Evolutionary conservation across 2,329 filamentous ascomycete species (phyloP), one percentile per base, ranked within the genome.

Genomic region (Penicillium polonicum): DNA sequence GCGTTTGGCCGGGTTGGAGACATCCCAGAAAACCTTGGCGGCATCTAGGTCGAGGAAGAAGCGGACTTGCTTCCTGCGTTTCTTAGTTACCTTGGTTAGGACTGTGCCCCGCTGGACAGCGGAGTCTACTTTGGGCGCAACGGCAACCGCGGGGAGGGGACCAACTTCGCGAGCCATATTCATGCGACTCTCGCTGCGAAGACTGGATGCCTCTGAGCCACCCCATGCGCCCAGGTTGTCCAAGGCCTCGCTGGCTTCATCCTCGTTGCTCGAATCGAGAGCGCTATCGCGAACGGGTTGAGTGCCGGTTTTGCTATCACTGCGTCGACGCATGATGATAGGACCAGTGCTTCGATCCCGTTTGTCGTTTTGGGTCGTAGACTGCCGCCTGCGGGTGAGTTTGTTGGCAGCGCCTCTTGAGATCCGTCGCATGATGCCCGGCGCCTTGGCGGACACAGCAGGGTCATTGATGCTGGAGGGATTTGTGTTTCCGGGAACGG

Each of bases 311-410:
- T 90, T 94, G 78, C 92, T 96, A 74, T 95, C 92, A 74, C 92
- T 97, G 64, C 92, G 87, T 57, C 91, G 84, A 61, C 93, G 87
- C 74, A 96, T 85, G 52, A 96, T 89, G 55, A 92, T 89, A 2
- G 94, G 94, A 0, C 94, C 94, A 27, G 92, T 88, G 71, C 92
- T 97, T 60, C 90, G 88, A 70, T 97, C 92, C 42, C 92, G 87
- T 71, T 88, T 91, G 60, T 87, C 86, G 21, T 89, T 85, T 44
- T 89, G 84, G 1, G 88, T 88, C 3, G 90, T 92, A 17, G 91
- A 95, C 60, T 89, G 88, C 60, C 92, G 84, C 61, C 92, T 86
- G 59, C 88, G 83, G 39, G 71, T 86, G 72, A 80, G 88, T 76
- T 82, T 87, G 74, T 85, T 88, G 46, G 85, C 86, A 6, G 92